Evolutionary conservation across 2,329 filamentous ascomycete genomes (phyloP).

Genomic region (Colletotrichum sp.): DNA sequence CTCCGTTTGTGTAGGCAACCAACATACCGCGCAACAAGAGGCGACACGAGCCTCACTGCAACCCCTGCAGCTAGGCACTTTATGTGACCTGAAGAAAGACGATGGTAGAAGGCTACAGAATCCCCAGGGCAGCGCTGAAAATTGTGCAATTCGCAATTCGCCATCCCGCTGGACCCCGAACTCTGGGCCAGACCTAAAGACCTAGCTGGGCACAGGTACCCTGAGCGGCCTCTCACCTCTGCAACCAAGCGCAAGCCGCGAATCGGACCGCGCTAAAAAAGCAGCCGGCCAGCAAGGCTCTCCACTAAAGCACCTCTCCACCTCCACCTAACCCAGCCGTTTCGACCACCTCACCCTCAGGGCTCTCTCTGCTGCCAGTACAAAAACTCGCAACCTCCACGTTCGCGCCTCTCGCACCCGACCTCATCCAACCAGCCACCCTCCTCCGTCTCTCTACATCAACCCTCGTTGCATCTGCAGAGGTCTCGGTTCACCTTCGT

Average conservation of each 20-base stretch:
- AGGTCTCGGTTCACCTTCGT: neutral
- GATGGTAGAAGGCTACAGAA: slow-evolving; percentile 4
- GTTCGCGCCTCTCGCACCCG: neutral
- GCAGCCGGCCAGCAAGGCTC: neutral
- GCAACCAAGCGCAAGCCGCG: neutral
- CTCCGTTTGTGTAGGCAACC: neutral
- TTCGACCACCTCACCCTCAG: slow-evolving; percentile 21
- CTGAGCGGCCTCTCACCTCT: neutral
- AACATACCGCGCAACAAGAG: neutral
- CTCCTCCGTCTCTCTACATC: neutral
- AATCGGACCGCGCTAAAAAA: neutral
- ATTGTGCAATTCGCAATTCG: slow-evolving; percentile 11
- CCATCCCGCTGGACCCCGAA: slow-evolving; percentile 17
- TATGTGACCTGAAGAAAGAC: neutral
- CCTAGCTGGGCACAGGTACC: neutral
- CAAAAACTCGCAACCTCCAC: slow-evolving; percentile 20
- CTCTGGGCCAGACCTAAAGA: neutral
- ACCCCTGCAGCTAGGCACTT: neutral
- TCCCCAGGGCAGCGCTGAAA: neutral
- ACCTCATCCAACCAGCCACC: neutral
- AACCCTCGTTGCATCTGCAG: neutral
- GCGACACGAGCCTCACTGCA: neutral
- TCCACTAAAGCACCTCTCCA: slow-evolving; percentile 2
- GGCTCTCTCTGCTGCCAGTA: slow-evolving; percentile 3
- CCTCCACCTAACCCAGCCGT: slow-evolving; percentile 13